Base-by-base conservation (phyloP, 1,139 yeast species). In the Protomyces inouyei region DNA sequence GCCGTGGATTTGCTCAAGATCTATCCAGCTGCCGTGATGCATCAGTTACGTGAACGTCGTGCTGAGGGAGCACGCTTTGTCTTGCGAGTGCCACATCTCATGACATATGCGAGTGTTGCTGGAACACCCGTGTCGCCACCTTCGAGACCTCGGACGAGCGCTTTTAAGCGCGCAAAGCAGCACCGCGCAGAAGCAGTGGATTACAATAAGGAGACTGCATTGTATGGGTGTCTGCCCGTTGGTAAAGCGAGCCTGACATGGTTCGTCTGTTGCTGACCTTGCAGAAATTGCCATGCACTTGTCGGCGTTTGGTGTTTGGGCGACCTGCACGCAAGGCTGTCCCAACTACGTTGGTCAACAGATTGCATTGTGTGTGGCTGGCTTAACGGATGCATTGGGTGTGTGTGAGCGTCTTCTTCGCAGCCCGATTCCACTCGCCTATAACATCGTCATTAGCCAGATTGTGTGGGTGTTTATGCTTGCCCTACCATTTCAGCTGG, bases 361-460 rank as follows among this genome's bases (percentile, higher is more conserved):
- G 12, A 16, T 43, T 18, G 48, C 48, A 0, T 18, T 43, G 23
- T 43, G 48, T 18, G 18, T 51, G 8, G 36, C 54, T 35, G 54
- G 37, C 8, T 18, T 51, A 18, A 28, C 54, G 10, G 54, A 51
- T n/a, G 54, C 54, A n/a, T n/a, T 28, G 35, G 54, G 37, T 10
- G 21, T 32, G 9, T 51, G 54, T 51, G 69, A 67, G 25, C 57
- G 69, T 14, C 66, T 67, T 52, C 37, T 67, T 16, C 67, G 69
- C 21, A 67, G 68, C 3, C 69, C 69, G 55, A 38, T 67, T 2
- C 69, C 69, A n/a, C 55, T 67, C 46, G 69, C 68, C n/a, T 67
- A 67, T 55, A 67, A 66, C 57, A 67, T 67, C 53, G 55, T 67
- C 32, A 59, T 64, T 51, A 64, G 61, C 43, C 69, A 67, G 46